Evolutionary conservation across 129 eudicot genomes (phyloP).

Genomic region (Flaveria bidentis): DNA sequence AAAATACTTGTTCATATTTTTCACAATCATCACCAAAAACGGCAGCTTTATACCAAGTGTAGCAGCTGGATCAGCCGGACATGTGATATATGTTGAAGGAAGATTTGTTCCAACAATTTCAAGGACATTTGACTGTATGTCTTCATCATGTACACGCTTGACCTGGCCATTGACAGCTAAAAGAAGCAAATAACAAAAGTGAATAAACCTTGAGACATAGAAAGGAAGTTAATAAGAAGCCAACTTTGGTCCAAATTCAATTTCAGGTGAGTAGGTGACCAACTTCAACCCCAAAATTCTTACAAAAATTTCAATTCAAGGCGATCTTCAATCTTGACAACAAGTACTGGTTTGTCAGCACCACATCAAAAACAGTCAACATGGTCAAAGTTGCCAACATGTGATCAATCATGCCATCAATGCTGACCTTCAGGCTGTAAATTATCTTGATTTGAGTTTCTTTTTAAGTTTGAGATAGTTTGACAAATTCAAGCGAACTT

Average conservation of each 20-base stretch:
- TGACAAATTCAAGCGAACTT: neutral
- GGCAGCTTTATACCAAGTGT: conserved; percentile 98
- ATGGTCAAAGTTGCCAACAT: too few species aligned
- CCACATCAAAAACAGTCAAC: too few species aligned
- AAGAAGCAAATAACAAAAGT: conserved; percentile 22
- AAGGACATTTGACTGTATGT: conserved; percentile 90
- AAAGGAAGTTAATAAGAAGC: neutral
- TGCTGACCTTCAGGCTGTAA: too few species aligned
- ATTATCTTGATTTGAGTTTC: too few species aligned
- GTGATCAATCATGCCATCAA: too few species aligned
- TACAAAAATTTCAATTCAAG: neutral
- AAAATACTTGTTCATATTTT: conserved; percentile 86
- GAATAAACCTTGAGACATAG: conserved; percentile 10
- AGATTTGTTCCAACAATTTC: conserved; percentile 91
- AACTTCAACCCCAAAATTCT: neutral
- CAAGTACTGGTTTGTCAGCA: neutral
- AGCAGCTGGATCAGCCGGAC: conserved; percentile 94
- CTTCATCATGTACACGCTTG: conserved; percentile 87
- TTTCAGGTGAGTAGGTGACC: neutral
- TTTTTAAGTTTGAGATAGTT: too few species aligned
- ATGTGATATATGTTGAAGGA: conserved; percentile 86
- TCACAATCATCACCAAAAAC: conserved; percentile 86
- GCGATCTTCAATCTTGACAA: neutral
- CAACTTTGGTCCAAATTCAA: neutral
- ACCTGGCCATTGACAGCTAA: conserved; percentile 92